Evolutionary conservation across 1,139 yeast species (phyloP).

Genomic region (Scheffersomyces parashehatae): DNA sequence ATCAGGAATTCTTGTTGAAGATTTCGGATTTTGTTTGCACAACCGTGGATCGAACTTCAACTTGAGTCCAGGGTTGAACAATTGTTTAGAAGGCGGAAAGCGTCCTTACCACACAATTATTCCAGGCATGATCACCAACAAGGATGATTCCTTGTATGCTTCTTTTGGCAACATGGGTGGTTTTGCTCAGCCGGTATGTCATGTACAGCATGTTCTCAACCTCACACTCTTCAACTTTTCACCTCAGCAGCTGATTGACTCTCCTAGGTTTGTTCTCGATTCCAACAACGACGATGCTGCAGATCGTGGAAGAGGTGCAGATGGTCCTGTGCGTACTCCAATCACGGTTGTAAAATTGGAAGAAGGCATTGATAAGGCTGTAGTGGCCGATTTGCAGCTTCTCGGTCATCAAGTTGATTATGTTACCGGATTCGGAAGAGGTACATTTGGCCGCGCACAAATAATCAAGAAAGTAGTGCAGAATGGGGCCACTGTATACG

Average conservation of each 20-base stretch:
- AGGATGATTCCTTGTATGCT: conserved; percentile 53
- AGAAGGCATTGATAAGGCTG: conserved; percentile 55
- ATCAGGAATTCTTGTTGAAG: conserved; percentile 66
- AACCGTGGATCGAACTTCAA: conserved; percentile 80
- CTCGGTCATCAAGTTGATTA: conserved; percentile 61
- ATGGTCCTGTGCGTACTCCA: conserved; percentile 64
- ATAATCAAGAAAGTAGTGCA: conserved; percentile 53
- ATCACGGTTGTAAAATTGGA: conserved; percentile 65
- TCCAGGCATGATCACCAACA: conserved; percentile 70
- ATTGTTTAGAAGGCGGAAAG: conserved; percentile 67
- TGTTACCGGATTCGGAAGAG: conserved; percentile 48
- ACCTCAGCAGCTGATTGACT: conserved; percentile 76
- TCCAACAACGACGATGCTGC: conserved; percentile 48
- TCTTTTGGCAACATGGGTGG: conserved; percentile 89
- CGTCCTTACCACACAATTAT: conserved; percentile 84
- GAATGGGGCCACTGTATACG: conserved; percentile 46
- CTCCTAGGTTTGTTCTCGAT: conserved; percentile 68
- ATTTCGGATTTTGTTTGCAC: conserved; percentile 70
- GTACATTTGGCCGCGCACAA: conserved; percentile 71
- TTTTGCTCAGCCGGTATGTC: conserved; percentile 85
- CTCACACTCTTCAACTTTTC: conserved; percentile 61
- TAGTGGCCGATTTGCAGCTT: conserved; percentile 40
- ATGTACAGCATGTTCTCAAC: conserved; percentile 74
- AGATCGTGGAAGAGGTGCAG: conserved; percentile 62
- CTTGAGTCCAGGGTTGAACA: conserved; percentile 55